Base-by-base conservation (phyloP, 2,329 filamentous ascomycete species). In the Bipolaris victoriae region DNA sequence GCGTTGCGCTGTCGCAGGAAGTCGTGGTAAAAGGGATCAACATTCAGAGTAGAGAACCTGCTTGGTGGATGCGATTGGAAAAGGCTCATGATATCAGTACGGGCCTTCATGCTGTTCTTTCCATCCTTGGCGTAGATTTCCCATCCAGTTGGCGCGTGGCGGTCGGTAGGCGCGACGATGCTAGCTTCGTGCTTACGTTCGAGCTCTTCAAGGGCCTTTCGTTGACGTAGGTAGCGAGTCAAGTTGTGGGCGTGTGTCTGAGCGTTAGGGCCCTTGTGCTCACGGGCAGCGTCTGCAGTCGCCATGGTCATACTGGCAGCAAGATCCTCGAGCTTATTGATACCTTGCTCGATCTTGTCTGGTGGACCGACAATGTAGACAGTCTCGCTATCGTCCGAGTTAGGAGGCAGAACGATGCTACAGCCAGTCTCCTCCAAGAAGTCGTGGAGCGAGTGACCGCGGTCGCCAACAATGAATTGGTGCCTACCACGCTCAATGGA, bases 391-490 rank as follows among this genome's bases (percentile, higher is more conserved):
- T 95, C 90, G 51, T 91, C 87, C 22, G 89, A 86, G 24, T 83
- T 83, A 7, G 92, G 86, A 51, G 88, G 94, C 44, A 98, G 79
- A 55, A 98, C 85, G 58, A 98, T 89, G 41, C 90, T 86, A 77
- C 95, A 99, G 61, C 94, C 94, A 56, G 95, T 98, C 70, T 97
- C 87, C 44, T 88, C 84, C 63, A 97, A 87, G 81, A 99, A 97
- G 44, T 97, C 87, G 56, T 97, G 87, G 33, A 91, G 82, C 16
- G 91, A 88, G 60, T 90, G 85, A 60, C 91, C 92, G 60, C 88
- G 86, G 60, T 94, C 88, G 49, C 94, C 94, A 62, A 97, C 88
- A 71, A 99, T 95, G 81, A 97, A 98, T 75, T 96, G 93, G 75
- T 98, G 95, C 49, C 92, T 88, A 47, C 91, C 92, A 61, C 89